Base-by-base conservation (phyloP, 257 asterid species). In the Solanum sparsipilum region DNA sequence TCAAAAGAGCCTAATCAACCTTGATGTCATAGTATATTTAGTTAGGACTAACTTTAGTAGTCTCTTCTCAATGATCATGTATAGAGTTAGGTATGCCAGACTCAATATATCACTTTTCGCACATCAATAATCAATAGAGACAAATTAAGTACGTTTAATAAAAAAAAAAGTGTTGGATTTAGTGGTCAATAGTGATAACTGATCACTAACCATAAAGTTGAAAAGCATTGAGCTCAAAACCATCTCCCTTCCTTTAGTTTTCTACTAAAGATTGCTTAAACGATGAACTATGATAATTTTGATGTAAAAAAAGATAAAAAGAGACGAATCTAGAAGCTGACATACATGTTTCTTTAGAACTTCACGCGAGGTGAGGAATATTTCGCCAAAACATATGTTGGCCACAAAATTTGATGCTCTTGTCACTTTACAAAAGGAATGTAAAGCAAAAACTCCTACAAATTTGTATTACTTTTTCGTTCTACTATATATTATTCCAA, bases 351-450 rank as follows among this genome's bases (percentile, higher is more conserved):
- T 12, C 20, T 12, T 21, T 21, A 21, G 92, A 93, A 93, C 91
- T 81, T 94, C 7, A 94, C 94, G 4, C 94, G 94, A 27, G 97
- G 97, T 0, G 96, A 94, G 8, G 96, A 93, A 90, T 95, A 95
- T 86, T 95, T 94, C 86, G 94, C 95, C 31, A 65, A 71, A 46
- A 81, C 29, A 29, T 81, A 29, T 87, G 23, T 85, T 60, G 86
- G 84, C 89, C 44, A 85, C 87, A 87, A 56, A 36, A 70, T 29
- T 36, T 16, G 44, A 48, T 87, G 89, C 34, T 76, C 83, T 88
- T 86, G 86, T 48, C 85, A 79, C 85, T 81, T 90, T 65, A 84
- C 84, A 82, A 29, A 87, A 84, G 78, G 78, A 86, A 79, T 91
- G 87, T 32, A 67, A 36, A 68, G 71, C 18, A 84, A 82, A 31